Evolutionary conservation across 331 rosid species (phyloP).

Genomic region (Malus hybrid): DNA sequence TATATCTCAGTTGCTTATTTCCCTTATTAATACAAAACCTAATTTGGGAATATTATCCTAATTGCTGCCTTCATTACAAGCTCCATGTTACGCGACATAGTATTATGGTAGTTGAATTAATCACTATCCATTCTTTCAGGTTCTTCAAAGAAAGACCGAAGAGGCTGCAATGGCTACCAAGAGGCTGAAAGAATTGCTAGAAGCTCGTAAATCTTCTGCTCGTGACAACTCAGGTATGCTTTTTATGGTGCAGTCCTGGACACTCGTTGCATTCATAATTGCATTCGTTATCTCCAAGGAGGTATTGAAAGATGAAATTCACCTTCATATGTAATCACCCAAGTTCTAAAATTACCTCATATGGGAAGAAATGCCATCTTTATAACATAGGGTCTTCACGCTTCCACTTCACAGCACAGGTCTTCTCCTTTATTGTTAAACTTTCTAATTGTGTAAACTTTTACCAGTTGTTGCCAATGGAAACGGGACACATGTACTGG

Average conservation of each 20-base stretch:
- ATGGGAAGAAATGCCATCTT: not conserved
- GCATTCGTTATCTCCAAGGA: not conserved
- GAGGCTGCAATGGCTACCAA: constrained; percentile 99
- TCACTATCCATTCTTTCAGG: constrained; percentile 39
- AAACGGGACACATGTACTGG: constrained; percentile 82
- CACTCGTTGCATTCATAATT: not conserved
- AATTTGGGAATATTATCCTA: not conserved
- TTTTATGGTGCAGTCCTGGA: not conserved
- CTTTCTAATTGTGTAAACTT: constrained; percentile 29
- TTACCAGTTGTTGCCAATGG: constrained; percentile 67
- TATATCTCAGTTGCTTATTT: constrained; percentile 9
- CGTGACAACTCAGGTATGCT: constrained; percentile 78
- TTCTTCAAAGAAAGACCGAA: constrained; percentile 98
- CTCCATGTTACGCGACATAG: not conserved
- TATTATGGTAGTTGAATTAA: not conserved
- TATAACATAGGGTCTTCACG: constrained; percentile 15
- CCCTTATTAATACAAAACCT: not conserved
- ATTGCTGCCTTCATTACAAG: not conserved
- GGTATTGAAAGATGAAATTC: not conserved
- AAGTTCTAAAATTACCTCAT: constrained; percentile 14
- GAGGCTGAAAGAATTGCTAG: constrained; percentile 93
- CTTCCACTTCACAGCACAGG: constrained; percentile 7
- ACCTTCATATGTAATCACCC: constrained; percentile 3
- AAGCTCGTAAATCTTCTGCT: constrained; percentile 88
- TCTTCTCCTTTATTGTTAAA: constrained; percentile 9